Conservation (phyloP, 495 filamentous ascomycete species). For the Ramalina peruviana region DNA sequence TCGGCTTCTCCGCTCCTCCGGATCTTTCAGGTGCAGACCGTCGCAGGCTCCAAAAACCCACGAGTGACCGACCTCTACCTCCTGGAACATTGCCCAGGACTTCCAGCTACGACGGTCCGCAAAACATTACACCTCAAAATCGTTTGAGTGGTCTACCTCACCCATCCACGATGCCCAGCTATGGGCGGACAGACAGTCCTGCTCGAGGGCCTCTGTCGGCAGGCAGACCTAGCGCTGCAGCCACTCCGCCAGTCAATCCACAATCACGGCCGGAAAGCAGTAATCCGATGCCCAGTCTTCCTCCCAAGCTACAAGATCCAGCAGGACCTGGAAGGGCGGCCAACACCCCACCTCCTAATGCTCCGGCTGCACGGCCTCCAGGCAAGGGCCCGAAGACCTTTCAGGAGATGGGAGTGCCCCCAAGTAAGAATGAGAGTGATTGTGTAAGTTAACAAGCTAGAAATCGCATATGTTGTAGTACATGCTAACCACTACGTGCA, state of each 20-base stretch:
- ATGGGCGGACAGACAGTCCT: slow-evolving; percentile 5
- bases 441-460: slow-evolving; percentile 55
- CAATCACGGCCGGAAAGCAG: slow-evolving; percentile 1
- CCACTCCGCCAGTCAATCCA: slow-evolving; percentile 1
- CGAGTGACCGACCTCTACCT: slow-evolving; percentile 8
- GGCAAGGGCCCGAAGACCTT: slow-evolving; percentile 90
- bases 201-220: slow-evolving; percentile 1
- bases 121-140: slow-evolving; percentile 2
- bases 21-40: slow-evolving; percentile 26
- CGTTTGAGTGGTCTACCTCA: slow-evolving; percentile 11
- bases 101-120: slow-evolving; percentile 9
- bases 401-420: slow-evolving; percentile 91
- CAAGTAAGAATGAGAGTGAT: slow-evolving; percentile 64
- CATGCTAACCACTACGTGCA: not conserved
- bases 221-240: slow-evolving; percentile 3
- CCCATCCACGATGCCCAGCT: slow-evolving; percentile 8
- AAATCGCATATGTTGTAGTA: not conserved
- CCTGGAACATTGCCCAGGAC: not conserved
- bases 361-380: slow-evolving; percentile 29
- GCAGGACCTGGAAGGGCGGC: slow-evolving; percentile 8
- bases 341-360: slow-evolving; percentile 20
- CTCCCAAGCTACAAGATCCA: slow-evolving; percentile 9
- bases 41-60: slow-evolving; percentile 19
- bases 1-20: slow-evolving; percentile 39
- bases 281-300: not conserved